A percentile compares a stretch with the other conserved stretches of the same genome.
Conservation (phyloP, 306 rosid species). For the Glycine latifolia region DNA sequence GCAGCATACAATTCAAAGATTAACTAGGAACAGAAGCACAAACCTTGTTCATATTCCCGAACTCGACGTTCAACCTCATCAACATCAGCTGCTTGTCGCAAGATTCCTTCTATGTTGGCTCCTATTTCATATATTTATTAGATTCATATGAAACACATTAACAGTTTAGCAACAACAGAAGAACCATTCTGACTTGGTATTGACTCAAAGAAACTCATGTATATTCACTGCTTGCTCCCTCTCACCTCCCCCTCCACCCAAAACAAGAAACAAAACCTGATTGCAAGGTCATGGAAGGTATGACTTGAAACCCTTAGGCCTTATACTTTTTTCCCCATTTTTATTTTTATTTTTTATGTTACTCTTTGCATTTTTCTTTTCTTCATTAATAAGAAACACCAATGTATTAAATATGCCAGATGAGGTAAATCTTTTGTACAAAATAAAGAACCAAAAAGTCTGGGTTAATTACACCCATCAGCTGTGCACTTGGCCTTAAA, state of each 20-base stretch:
- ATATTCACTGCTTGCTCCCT: not conserved
- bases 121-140: constrained; percentile 60
- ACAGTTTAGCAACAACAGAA: constrained; percentile 27
- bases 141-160: constrained; percentile 39
- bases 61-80: constrained; percentile 90
- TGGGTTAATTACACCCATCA: constrained; percentile 14
- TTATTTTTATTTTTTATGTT: not conserved
- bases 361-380: not conserved
- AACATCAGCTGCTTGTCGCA: constrained; percentile 99
- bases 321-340: not conserved
- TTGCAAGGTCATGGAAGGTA: constrained; percentile 12
- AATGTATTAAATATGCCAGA: constrained; percentile 25
- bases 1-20: constrained; percentile 16
- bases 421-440: constrained; percentile 17
- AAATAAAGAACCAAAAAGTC: constrained; percentile 22
- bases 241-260: not conserved
- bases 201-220: not conserved
- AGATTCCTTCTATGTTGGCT: constrained; percentile 86
- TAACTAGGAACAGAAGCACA: constrained; percentile 39
- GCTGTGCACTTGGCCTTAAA: constrained; percentile 3
- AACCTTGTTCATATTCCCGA: constrained; percentile 91
- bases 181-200: constrained; percentile 9
- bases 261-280: not conserved
- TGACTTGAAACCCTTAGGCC: constrained; percentile 1
- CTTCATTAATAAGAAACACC: constrained; percentile 27